These are phyloP conservation scores for Coemansia sp. DNA, from an alignment of 192 early-diverging fungal genomes.

Conservation along the genomic window DNA sequence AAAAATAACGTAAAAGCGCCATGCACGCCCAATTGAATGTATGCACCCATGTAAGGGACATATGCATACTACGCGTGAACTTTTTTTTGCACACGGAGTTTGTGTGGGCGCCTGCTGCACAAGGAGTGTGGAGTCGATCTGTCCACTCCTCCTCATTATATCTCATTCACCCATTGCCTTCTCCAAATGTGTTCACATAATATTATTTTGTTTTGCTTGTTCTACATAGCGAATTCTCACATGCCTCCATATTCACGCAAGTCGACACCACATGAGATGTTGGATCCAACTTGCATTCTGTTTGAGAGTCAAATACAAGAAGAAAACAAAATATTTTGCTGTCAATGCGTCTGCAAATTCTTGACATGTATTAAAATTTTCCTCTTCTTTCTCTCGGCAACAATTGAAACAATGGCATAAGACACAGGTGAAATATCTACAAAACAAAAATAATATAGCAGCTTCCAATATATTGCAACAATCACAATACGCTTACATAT, in stretches of 20 bases:
- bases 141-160: background rate
- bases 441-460: background rate
- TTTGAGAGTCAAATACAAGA: background rate
- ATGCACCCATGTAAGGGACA: slow-evolving; percentile 6
- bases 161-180: background rate
- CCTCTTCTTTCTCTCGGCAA: background rate
- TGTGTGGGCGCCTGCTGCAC: background rate
- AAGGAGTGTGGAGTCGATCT: slow-evolving; percentile 3
- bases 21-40: background rate
- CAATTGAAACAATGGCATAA: slow-evolving; percentile 5
- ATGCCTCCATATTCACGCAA: background rate
- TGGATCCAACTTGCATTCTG: background rate
- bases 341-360: background rate
- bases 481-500: background rate
- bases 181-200: background rate
- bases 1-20: too few relatives aligned
- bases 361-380: background rate
- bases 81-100: slow-evolving; percentile 2
- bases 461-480: background rate
- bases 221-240: background rate
- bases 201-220: background rate
- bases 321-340: background rate
- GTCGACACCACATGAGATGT: background rate
- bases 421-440: background rate
- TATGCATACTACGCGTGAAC: slow-evolving; percentile 5